These are phyloP conservation scores for Drechslera avenae DNA, from an alignment of 2,329 filamentous ascomycete species.

Conservation along the genomic window DNA sequence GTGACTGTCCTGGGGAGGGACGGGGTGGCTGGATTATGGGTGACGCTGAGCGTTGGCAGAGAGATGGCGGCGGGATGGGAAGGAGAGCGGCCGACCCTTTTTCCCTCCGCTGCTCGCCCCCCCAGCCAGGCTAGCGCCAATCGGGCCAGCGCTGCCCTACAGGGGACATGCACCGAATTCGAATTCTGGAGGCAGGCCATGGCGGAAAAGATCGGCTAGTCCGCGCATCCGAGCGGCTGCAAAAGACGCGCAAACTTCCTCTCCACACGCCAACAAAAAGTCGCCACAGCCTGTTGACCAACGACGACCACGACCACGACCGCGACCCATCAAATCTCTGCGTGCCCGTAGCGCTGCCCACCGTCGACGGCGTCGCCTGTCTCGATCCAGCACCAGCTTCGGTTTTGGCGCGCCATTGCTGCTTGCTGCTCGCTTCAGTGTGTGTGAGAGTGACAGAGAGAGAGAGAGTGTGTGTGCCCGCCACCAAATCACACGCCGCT, in stretches of 20 bases:
- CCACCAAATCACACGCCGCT: constrained; percentile 22
- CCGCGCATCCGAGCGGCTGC: not conserved
- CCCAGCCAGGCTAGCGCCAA: constrained; percentile 15
- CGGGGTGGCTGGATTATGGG: constrained; percentile 18
- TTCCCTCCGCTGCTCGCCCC: constrained; percentile 17
- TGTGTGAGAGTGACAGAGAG: too few relatives aligned
- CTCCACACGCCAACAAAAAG: too few relatives aligned
- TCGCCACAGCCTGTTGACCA: too few relatives aligned
- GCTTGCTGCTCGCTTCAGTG: constrained; percentile 2
- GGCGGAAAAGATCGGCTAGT: constrained; percentile 18
- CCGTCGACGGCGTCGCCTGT: not conserved
- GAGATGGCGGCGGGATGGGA: constrained; percentile 20
- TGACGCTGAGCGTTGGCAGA: constrained; percentile 19
- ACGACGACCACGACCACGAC: too few relatives aligned
- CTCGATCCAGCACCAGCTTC: not conserved
- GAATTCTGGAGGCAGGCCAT: constrained; percentile 7
- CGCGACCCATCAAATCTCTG: too few relatives aligned
- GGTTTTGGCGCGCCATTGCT: constrained; percentile 10
- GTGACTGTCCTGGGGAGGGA: constrained; percentile 29
- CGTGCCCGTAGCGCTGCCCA: not conserved
- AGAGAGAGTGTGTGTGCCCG: not conserved
- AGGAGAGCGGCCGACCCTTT: constrained; percentile 21
- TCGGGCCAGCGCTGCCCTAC: constrained; percentile 13
- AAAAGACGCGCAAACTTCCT: constrained; percentile 2
- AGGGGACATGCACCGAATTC: constrained; percentile 11